phyloP scores from a whole-genome alignment of 2,329 filamentous ascomycete species.

The Fusarium tuaranense region DNA sequence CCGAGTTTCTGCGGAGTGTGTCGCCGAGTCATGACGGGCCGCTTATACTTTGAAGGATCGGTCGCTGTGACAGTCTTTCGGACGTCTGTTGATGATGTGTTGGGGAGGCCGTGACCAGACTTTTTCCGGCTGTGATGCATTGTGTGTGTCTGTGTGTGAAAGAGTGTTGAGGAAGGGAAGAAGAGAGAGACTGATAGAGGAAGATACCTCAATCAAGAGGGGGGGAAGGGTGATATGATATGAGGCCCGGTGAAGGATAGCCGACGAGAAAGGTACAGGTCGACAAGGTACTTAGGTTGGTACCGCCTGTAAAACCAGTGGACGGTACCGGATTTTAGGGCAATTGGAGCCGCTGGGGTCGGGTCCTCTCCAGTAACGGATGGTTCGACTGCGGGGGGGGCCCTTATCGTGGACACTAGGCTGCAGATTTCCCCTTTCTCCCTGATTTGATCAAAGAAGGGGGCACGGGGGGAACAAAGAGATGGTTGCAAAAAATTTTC shows the following conservation, averaged over 20 bases:
- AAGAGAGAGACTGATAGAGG: constrained; percentile 22
- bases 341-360: constrained; percentile 29
- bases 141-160: constrained; percentile 10
- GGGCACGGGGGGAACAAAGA: constrained; percentile 15
- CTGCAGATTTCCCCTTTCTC: constrained; percentile 39
- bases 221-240: constrained; percentile 39
- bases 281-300: constrained; percentile 28
- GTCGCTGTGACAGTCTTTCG: constrained; percentile 61
- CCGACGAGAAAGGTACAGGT: constrained; percentile 23
- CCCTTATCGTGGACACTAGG: constrained; percentile 34
- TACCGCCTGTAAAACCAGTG: constrained; percentile 38
- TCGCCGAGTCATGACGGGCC: constrained; percentile 59
- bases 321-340: constrained; percentile 34
- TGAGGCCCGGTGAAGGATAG: constrained; percentile 32
- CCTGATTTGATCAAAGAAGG: constrained; percentile 38
- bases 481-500: constrained; percentile 38
- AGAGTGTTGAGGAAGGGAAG: constrained; percentile 4
- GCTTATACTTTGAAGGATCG: constrained; percentile 61
- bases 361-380: constrained; percentile 28
- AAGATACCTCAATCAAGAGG: constrained; percentile 26
- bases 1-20: constrained; percentile 62
- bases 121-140: constrained; percentile 71
- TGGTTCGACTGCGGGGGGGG: constrained; percentile 45
- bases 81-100: constrained; percentile 67
- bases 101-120: constrained; percentile 65